These are phyloP conservation scores for Quercus engelmannii DNA, from an alignment of 306 rosid species.

Conservation along the genomic window DNA sequence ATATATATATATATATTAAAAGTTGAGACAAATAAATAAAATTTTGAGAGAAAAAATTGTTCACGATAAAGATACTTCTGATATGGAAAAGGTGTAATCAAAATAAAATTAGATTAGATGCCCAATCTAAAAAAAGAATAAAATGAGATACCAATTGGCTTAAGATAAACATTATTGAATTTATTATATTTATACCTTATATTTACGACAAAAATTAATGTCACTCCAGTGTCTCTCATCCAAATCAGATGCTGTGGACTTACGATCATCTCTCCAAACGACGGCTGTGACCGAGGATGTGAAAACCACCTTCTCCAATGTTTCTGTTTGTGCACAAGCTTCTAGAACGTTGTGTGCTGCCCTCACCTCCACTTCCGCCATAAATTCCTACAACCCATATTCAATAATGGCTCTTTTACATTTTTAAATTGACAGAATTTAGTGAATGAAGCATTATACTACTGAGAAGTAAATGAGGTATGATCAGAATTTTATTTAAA, in stretches of 20 bases:
- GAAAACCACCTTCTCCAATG: conserved; percentile 74
- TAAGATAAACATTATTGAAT: too few species aligned
- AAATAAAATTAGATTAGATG: too few species aligned
- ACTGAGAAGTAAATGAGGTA: too few species aligned
- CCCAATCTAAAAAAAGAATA: too few species aligned
- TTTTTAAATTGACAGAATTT: neutral
- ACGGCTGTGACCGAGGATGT: conserved; percentile 77
- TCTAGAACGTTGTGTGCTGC: conserved; percentile 95
- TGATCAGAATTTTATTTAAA: too few species aligned
- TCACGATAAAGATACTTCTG: too few species aligned
- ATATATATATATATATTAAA: too few species aligned
- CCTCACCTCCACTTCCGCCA: conserved; percentile 88
- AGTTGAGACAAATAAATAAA: too few species aligned
- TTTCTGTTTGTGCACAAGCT: conserved; percentile 88
- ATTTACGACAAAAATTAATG: conserved; percentile 71
- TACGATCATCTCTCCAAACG: conserved; percentile 73
- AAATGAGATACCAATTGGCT: too few species aligned
- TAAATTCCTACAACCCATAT: conserved; percentile 47
- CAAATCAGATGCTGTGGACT: conserved; percentile 40
- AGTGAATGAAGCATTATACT: too few species aligned
- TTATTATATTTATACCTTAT: conserved; percentile 61
- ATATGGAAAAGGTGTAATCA: too few species aligned
- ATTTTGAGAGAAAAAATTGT: too few species aligned
- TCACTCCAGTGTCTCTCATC: conserved; percentile 85
- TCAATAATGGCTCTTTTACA: neutral